Conservation (phyloP, 768 basidiomycete genomes). For the Amanita phalloides region DNA sequence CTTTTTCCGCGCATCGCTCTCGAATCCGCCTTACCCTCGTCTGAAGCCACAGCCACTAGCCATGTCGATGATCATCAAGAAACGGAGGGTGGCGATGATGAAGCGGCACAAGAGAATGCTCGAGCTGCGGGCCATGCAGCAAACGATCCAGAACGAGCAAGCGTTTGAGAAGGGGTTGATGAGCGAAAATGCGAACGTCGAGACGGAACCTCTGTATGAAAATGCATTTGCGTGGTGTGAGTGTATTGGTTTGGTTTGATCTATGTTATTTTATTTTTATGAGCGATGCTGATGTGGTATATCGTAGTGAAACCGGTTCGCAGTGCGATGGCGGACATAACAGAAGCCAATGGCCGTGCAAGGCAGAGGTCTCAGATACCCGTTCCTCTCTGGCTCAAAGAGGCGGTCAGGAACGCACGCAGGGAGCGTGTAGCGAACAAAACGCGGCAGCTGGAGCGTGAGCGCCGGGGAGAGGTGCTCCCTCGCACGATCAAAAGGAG, state of each 20-base stretch:
- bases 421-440: slow-evolving; percentile 53
- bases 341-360: slow-evolving; percentile 27
- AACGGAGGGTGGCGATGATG: slow-evolving; percentile 25
- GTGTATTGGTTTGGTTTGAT: not conserved
- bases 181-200: not conserved
- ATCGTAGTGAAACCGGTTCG: slow-evolving; percentile 26
- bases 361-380: slow-evolving; percentile 28
- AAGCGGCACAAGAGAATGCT: slow-evolving; percentile 28
- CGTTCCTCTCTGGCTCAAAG: slow-evolving; percentile 38
- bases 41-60: slow-evolving; percentile 68
- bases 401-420: slow-evolving; percentile 42
- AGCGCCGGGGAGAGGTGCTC: slow-evolving; percentile 54
- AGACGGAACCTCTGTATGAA: not conserved
- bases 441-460: slow-evolving; percentile 48
- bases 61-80: slow-evolving; percentile 61
- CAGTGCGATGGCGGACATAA: slow-evolving; percentile 19
- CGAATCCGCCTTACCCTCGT: slow-evolving; percentile 66
- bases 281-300: not conserved
- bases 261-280: too few species aligned
- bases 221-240: not conserved
- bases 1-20: slow-evolving; percentile 51
- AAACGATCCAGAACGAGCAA: slow-evolving; percentile 24
- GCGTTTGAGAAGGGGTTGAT: slow-evolving; percentile 23
- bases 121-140: slow-evolving; percentile 18
- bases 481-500: slow-evolving; percentile 33